phyloP scores from a whole-genome alignment of 768 basidiomycete species.

The Suillus variegatus region DNA sequence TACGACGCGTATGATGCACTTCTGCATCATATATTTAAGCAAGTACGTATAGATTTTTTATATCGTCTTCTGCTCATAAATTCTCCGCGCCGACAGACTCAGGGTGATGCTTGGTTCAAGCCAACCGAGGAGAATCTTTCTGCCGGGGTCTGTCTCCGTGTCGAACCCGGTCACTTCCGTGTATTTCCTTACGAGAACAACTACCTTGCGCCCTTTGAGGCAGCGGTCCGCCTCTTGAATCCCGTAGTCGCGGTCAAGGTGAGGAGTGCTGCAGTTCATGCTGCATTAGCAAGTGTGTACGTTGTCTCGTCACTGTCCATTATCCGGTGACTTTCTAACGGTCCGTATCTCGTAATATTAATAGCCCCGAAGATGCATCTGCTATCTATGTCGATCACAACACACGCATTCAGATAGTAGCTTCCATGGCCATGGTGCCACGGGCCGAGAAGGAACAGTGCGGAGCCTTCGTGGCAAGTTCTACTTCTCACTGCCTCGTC shows the following conservation, averaged over 20 bases:
- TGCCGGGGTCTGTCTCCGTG: constrained; percentile 75
- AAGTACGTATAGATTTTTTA: constrained; percentile 40
- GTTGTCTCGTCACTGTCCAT: constrained; percentile 25
- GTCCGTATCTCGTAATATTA: neutral
- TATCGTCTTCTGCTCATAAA: neutral
- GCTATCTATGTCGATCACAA: constrained; percentile 74
- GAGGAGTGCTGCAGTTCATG: constrained; percentile 78
- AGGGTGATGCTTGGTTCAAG: constrained; percentile 85
- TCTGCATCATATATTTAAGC: constrained; percentile 77
- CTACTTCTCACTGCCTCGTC: neutral
- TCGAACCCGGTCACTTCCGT: constrained; percentile 68
- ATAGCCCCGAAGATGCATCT: constrained; percentile 56
- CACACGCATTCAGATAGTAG: constrained; percentile 86
- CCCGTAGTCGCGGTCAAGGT: constrained; percentile 85
- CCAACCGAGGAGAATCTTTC: constrained; percentile 81
- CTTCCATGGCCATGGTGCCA: constrained; percentile 64
- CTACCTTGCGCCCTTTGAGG: constrained; percentile 81
- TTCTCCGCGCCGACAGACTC: constrained; percentile 51
- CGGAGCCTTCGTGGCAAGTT: constrained; percentile 78
- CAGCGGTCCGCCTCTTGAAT: constrained; percentile 72
- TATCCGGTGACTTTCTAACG: constrained; percentile 9
- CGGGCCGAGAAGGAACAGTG: constrained; percentile 90
- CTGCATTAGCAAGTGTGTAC: constrained; percentile 70
- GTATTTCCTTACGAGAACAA: constrained; percentile 86
- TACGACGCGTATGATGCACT: constrained; percentile 83